A percentile compares a stretch with the other conserved stretches of the same genome.
phyloP scores from a whole-genome alignment of 2,329 filamentous ascomycete genomes.

The Xylariaceae sp. region DNA sequence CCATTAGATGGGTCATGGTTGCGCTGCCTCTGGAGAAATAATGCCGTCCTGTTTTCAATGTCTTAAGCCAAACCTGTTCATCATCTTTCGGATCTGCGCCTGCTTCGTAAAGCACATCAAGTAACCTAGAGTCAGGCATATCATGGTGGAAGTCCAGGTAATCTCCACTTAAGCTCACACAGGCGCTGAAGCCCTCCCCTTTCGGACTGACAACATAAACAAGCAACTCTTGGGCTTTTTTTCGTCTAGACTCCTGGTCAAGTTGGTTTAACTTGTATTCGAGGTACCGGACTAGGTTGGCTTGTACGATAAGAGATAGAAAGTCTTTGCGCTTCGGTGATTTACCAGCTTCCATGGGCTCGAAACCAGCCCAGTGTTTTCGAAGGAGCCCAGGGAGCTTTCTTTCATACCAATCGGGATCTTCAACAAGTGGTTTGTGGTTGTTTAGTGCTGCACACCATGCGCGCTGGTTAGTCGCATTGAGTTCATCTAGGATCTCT shows the following conservation, averaged over 20 bases:
- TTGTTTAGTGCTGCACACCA: constrained; percentile 37
- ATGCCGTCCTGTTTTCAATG: constrained; percentile 38
- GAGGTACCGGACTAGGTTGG: constrained; percentile 38
- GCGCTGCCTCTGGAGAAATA: constrained; percentile 41
- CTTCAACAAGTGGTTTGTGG: constrained; percentile 41
- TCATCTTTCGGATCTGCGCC: constrained; percentile 36
- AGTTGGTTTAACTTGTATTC: constrained; percentile 31
- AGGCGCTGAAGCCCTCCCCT: constrained; percentile 41
- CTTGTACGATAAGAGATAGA: constrained; percentile 39
- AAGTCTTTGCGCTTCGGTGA: constrained; percentile 42
- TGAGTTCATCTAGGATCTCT: constrained; percentile 39
- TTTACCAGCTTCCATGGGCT: constrained; percentile 43
- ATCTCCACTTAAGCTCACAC: constrained; percentile 40
- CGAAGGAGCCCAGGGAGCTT: constrained; percentile 36
- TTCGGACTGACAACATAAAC: constrained; percentile 39
- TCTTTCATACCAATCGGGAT: constrained; percentile 40
- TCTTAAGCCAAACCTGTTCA: constrained; percentile 35
- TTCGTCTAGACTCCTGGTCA: constrained; percentile 24
- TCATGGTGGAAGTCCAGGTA: constrained; percentile 44
- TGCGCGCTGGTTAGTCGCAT: constrained; percentile 37
- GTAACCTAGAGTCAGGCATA: constrained; percentile 40
- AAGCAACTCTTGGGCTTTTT: constrained; percentile 42
- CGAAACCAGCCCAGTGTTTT: constrained; percentile 41
- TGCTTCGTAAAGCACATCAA: constrained; percentile 39
- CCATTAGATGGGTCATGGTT: constrained; percentile 41